Evolutionary conservation across 331 rosid species (phyloP).

Genomic region (Rhamnella rubrinervis): DNA sequence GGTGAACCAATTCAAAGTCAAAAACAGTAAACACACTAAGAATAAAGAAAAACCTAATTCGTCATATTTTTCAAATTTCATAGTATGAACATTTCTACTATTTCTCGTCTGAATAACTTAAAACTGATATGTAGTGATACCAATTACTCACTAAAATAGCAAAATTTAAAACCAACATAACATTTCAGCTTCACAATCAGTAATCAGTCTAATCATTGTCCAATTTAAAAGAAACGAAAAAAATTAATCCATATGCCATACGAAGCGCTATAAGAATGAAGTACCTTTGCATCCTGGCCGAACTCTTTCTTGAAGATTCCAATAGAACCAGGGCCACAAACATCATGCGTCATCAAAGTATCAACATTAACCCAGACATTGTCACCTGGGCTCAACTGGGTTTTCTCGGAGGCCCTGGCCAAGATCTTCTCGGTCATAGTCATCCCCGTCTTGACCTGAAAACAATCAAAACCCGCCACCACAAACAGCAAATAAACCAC

Average conservation of each 20-base stretch:
- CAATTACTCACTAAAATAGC: background rate
- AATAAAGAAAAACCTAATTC: background rate
- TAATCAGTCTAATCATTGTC: background rate
- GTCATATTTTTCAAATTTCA: background rate
- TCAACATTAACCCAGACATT: conserved; percentile 89
- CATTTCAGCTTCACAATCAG: conserved; percentile 5
- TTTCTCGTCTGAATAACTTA: background rate
- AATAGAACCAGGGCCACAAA: conserved; percentile 85
- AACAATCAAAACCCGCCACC: conserved; percentile 9
- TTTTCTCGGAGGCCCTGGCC: conserved; percentile 77
- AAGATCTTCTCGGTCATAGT: conserved; percentile 93
- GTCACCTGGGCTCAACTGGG: conserved; percentile 76
- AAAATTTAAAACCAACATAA: background rate
- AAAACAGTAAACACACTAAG: background rate
- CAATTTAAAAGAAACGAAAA: background rate
- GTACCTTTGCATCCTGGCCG: conserved; percentile 85
- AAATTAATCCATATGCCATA: background rate
- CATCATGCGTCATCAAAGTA: conserved; percentile 92
- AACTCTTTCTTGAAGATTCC: conserved; percentile 93
- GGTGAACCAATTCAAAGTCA: background rate
- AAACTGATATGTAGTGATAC: background rate
- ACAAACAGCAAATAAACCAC: conserved; percentile 4
- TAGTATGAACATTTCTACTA: background rate
- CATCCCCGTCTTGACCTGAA: conserved; percentile 85
- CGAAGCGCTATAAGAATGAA: background rate